Percentiles rank a stretch among this genome's conserved stretches.
phyloP scores from a whole-genome alignment of 176 grass and related monocot genomes.

The Chrysopogon serrulatus region DNA sequence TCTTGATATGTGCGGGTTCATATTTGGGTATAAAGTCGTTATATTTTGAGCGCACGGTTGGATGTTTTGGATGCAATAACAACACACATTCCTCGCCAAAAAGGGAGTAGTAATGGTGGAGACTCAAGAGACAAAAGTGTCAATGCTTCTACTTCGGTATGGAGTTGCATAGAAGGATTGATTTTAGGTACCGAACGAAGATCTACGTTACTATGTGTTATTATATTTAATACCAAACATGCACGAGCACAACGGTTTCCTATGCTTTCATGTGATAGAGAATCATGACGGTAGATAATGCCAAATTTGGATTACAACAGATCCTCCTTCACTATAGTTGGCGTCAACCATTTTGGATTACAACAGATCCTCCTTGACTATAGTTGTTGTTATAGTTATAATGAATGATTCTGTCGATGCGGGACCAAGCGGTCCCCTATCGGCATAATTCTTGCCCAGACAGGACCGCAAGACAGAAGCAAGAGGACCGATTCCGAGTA shows the following conservation, averaged over 20 bases:
- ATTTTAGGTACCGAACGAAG: not conserved
- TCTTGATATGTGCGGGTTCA: not conserved
- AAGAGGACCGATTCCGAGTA: too few species aligned
- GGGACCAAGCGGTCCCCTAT: too few species aligned
- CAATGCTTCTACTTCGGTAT: not conserved
- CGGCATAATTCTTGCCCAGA: too few species aligned
- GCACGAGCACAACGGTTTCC: not conserved
- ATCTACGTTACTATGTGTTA: not conserved
- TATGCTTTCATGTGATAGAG: not conserved
- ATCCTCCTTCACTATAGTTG: not conserved
- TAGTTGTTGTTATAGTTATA: not conserved
- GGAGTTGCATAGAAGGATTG: not conserved
- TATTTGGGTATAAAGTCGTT: not conserved
- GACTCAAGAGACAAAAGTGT: not conserved
- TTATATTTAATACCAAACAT: not conserved
- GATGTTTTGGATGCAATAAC: not conserved
- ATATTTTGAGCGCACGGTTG: not conserved
- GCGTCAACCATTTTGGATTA: too few species aligned
- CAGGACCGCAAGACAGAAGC: too few species aligned
- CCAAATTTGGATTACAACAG: not conserved
- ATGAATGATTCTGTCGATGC: too few species aligned
- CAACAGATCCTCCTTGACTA: too few species aligned
- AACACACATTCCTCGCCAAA: not conserved
- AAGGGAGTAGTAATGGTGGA: not conserved
- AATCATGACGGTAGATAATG: not conserved